Percentiles rank a stretch among this genome's conserved stretches.
Evolutionary conservation across 306 rosid genomes (phyloP).

Genomic region (Luffa acutangula): DNA sequence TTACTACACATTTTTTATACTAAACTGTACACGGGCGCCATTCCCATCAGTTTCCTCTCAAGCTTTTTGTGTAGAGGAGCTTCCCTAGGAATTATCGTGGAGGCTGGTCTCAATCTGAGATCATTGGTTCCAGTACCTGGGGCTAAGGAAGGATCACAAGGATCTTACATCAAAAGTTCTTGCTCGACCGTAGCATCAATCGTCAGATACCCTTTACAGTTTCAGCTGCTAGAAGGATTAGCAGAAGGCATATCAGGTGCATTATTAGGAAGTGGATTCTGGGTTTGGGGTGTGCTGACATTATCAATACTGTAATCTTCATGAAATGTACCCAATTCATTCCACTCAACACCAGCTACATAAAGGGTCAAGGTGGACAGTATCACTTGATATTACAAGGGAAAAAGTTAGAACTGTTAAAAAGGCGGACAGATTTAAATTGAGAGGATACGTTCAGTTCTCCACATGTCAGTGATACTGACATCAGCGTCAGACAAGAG

Average conservation of each 20-base stretch:
- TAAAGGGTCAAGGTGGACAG: conserved; percentile 31
- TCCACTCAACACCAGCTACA: conserved; percentile 74
- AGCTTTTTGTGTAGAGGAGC: conserved; percentile 8
- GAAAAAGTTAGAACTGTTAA: neutral
- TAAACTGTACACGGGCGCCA: conserved; percentile 54
- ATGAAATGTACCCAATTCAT: conserved; percentile 36
- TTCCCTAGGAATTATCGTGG: conserved; percentile 11
- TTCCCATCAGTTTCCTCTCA: conserved; percentile 18
- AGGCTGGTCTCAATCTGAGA: neutral
- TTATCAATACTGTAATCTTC: conserved; percentile 41
- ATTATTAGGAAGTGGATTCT: conserved; percentile 32
- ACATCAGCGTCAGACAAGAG: conserved; percentile 78
- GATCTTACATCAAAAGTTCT: conserved; percentile 2
- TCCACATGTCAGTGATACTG: conserved; percentile 94
- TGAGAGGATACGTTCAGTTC: conserved; percentile 65
- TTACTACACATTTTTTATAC: conserved; percentile 20
- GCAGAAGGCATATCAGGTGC: conserved; percentile 35
- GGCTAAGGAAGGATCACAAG: neutral
- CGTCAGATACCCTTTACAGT: conserved; percentile 4
- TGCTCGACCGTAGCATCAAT: neutral
- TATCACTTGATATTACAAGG: neutral
- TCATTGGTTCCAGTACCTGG: neutral
- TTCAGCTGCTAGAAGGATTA: conserved; percentile 36
- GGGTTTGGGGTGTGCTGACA: conserved; percentile 27
- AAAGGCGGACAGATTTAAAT: neutral